A percentile compares a stretch with the other conserved stretches of the same genome.
Evolutionary conservation across 2,329 filamentous ascomycete species (phyloP).

Genomic region (Rhinocladiella similis): DNA sequence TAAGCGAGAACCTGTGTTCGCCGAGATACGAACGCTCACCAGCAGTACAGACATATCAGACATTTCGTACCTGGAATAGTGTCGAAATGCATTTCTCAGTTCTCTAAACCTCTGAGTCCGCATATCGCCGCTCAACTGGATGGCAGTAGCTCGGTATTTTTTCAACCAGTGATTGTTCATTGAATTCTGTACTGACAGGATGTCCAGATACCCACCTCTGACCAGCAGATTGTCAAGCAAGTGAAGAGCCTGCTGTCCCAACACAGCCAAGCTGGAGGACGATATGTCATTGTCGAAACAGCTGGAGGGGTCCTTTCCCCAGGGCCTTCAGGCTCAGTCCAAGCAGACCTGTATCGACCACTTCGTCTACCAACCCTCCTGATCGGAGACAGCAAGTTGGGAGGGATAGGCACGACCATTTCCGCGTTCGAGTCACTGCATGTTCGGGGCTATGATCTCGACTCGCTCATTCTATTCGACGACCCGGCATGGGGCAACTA

Average conservation of each 20-base stretch:
- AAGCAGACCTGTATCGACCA: conserved; percentile 75
- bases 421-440: conserved; percentile 76
- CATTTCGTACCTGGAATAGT: conserved; percentile 57
- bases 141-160: conserved; percentile 16
- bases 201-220: conserved; percentile 50
- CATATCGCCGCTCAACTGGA: conserved; percentile 64
- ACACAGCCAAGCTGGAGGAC: conserved; percentile 31
- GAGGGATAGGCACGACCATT: conserved; percentile 78
- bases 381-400: conserved; percentile 72
- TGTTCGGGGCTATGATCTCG: conserved; percentile 76
- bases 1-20: conserved; percentile 36
- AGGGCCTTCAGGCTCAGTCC: conserved; percentile 70
- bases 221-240: conserved; percentile 51
- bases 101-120: conserved; percentile 72
- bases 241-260: conserved; percentile 47
- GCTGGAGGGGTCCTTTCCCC: conserved; percentile 82
- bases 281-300: conserved; percentile 69
- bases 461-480: conserved; percentile 68
- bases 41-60: conserved; percentile 58
- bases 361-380: conserved; percentile 72
- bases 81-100: conserved; percentile 69
- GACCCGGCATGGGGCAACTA: conserved; percentile 68
- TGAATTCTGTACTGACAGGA: not conserved
- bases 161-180: not conserved
- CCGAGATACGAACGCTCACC: conserved; percentile 8